Percentiles rank a stretch among this genome's conserved stretches.
Evolutionary conservation across 106 monocot species (phyloP).

Genomic region (Dendrobium chrysotoxum): DNA sequence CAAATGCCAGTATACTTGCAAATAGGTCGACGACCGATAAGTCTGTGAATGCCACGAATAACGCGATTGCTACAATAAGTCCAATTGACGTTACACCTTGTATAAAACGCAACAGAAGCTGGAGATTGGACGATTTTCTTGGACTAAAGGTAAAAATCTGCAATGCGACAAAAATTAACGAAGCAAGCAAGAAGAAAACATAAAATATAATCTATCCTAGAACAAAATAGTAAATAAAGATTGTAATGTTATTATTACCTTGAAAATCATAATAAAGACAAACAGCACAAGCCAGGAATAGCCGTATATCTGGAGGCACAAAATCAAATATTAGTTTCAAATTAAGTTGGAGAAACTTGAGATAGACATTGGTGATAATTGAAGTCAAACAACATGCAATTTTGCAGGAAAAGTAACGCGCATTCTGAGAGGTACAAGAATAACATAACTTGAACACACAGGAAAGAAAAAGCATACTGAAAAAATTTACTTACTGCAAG

Average conservation of each 20-base stretch:
- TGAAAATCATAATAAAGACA: slow-evolving; percentile 57
- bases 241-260: slow-evolving; percentile 38
- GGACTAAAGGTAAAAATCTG: slow-evolving; percentile 79
- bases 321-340: slow-evolving; percentile 3
- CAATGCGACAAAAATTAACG: not conserved
- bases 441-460: not conserved
- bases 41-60: slow-evolving; percentile 52
- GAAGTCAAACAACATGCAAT: not conserved
- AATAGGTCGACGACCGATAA: slow-evolving; percentile 73
- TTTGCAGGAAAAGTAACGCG: not conserved
- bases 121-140: slow-evolving; percentile 49
- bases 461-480: not conserved
- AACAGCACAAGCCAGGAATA: slow-evolving; percentile 77
- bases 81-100: slow-evolving; percentile 66
- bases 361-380: not conserved
- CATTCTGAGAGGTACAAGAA: not conserved
- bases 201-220: not conserved
- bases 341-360: not conserved
- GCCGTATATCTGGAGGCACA: slow-evolving; percentile 68
- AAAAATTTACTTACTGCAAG: slow-evolving; percentile 47
- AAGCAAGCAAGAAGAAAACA: not conserved
- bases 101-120: slow-evolving; percentile 58
- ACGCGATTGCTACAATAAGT: slow-evolving; percentile 42
- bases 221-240: not conserved
- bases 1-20: slow-evolving; percentile 71